These are phyloP conservation scores for Penicillium arizonense DNA, from an alignment of 495 filamentous ascomycete species.

Conservation along the genomic window DNA sequence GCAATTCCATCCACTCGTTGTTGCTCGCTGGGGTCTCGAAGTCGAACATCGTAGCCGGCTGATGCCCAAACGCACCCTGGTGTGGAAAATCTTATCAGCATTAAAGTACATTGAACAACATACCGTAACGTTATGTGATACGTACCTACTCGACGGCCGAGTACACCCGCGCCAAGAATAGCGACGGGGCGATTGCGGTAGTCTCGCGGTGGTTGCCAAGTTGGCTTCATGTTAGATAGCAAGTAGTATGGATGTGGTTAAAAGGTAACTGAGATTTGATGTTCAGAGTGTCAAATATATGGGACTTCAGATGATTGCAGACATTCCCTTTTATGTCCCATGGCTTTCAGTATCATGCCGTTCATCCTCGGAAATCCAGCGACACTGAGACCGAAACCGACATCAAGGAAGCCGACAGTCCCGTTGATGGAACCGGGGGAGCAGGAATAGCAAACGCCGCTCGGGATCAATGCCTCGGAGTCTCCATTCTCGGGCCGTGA, in stretches of 20 bases:
- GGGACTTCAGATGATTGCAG: neutral
- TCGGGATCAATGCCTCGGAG: neutral
- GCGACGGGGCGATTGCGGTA: conserved; percentile 39
- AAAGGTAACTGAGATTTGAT: neutral
- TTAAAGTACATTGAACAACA: neutral
- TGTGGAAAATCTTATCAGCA: neutral
- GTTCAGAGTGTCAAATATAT: neutral
- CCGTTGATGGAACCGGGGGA: neutral
- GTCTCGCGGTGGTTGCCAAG: conserved; percentile 31
- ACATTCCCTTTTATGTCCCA: neutral
- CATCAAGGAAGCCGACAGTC: neutral
- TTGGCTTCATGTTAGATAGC: conserved; percentile 3
- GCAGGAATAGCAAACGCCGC: neutral
- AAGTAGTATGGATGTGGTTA: neutral
- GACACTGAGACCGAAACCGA: neutral
- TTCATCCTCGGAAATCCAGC: neutral
- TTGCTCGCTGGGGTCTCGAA: conserved; percentile 41
- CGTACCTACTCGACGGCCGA: conserved; percentile 44
- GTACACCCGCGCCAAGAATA: conserved; percentile 46
- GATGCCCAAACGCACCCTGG: conserved; percentile 40
- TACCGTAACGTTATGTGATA: neutral
- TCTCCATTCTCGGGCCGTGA: neutral
- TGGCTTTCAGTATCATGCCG: neutral
- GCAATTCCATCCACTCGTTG: conserved; percentile 30
- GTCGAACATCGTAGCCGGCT: conserved; percentile 38